These are phyloP conservation scores for Alternaria ethzedia DNA, from an alignment of 2,329 filamentous ascomycete genomes.

Conservation along the genomic window DNA sequence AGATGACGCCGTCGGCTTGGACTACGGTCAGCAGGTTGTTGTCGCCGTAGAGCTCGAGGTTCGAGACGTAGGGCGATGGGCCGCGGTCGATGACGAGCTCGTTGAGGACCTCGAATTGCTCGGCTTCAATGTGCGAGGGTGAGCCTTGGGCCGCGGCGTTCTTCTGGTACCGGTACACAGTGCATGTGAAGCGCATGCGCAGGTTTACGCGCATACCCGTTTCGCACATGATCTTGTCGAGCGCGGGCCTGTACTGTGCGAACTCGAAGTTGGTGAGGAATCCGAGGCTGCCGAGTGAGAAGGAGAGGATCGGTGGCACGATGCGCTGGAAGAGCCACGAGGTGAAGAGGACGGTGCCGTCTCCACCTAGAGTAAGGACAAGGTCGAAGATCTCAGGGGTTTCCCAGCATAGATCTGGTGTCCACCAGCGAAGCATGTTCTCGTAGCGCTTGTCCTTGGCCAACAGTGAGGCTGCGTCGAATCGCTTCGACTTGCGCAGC, in stretches of 20 bases:
- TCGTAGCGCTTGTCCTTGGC: conserved; percentile 77
- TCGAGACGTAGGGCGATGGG: conserved; percentile 95
- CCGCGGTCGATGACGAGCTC: conserved; percentile 98
- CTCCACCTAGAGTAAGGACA: conserved; percentile 84
- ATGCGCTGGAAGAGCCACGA: conserved; percentile 92
- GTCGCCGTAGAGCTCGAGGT: conserved; percentile 94
- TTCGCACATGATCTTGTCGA: conserved; percentile 90
- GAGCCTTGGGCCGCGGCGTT: conserved; percentile 54
- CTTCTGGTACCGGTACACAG: conserved; percentile 76
- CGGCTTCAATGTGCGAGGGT: conserved; percentile 78
- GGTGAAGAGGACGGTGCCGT: conserved; percentile 86
- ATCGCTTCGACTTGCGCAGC: conserved; percentile 84
- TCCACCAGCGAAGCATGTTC: conserved; percentile 93
- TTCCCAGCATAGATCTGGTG: conserved; percentile 92
- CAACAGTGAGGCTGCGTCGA: conserved; percentile 75
- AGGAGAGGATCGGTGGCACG: conserved; percentile 83
- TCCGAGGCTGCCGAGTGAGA: conserved; percentile 83
- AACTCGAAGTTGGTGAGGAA: conserved; percentile 91
- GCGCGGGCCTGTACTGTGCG: conserved; percentile 82
- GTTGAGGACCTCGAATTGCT: conserved; percentile 98
- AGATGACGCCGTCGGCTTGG: conserved; percentile 96
- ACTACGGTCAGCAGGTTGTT: conserved; percentile 94
- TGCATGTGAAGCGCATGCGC: conserved; percentile 98
- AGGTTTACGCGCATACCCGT: conserved; percentile 96
- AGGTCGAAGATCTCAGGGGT: conserved; percentile 95